A percentile compares a stretch with the other conserved stretches of the same genome.
Evolutionary conservation across 305 asterid species (phyloP).

Genomic region (Solanum hybrid): DNA sequence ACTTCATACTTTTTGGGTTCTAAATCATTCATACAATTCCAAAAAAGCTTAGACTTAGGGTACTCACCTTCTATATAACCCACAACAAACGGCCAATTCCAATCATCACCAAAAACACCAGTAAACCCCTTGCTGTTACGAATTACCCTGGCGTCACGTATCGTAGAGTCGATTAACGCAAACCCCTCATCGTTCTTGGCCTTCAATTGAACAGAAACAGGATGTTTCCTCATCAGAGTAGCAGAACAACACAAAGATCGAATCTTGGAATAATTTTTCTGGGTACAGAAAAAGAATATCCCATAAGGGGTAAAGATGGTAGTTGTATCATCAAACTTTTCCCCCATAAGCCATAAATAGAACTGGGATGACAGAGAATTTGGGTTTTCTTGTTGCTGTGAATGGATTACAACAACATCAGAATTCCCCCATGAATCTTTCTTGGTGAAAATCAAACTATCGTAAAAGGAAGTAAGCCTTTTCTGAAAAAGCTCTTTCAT

Average conservation of each 20-base stretch:
- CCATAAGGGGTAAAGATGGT: not conserved
- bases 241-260: not conserved
- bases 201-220: not conserved
- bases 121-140: not conserved
- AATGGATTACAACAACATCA: not conserved
- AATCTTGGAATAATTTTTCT: not conserved
- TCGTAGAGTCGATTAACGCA: not conserved
- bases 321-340: not conserved
- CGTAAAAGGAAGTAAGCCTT: not conserved
- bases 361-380: not conserved
- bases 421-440: not conserved
- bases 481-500: not conserved
- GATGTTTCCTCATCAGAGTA: not conserved
- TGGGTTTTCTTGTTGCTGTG: not conserved
- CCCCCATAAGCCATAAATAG: constrained; percentile 2
- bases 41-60: not conserved
- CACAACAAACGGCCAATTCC: not conserved
- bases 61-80: not conserved
- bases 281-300: not conserved
- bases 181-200: not conserved
- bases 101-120: not conserved
- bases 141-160: not conserved
- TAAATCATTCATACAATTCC: not conserved
- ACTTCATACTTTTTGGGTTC: not conserved
- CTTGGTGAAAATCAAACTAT: not conserved